These are phyloP conservation scores for Aphanomyces cochlioides DNA, from an alignment of 352 stramenopile genomes.

Conservation along the genomic window DNA sequence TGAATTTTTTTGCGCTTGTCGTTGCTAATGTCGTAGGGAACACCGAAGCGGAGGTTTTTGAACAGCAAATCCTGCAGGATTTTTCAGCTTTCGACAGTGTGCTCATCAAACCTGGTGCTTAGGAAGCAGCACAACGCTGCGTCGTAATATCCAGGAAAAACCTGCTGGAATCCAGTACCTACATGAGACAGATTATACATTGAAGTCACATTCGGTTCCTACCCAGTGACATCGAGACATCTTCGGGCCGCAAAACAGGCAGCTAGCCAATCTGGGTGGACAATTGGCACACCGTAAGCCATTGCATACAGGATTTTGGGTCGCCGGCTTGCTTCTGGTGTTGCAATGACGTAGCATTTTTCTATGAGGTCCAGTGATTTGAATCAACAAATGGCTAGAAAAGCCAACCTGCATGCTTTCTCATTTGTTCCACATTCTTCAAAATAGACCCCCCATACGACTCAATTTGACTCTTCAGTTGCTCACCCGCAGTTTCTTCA, in stretches of 20 bases:
- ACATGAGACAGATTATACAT: background rate
- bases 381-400: too few relatives aligned
- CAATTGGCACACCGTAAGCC: constrained; percentile 71
- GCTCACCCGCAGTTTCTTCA: background rate
- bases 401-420: background rate
- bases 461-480: constrained; percentile 10
- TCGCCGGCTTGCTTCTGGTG: constrained; percentile 66
- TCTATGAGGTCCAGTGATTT: background rate
- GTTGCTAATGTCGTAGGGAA: constrained; percentile 49
- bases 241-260: constrained; percentile 48
- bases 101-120: too few relatives aligned
- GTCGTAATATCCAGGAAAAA: constrained; percentile 13
- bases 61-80: constrained; percentile 53
- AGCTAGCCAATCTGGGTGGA: constrained; percentile 78
- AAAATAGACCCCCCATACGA: constrained; percentile 17
- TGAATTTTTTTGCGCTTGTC: constrained; percentile 38
- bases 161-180: constrained; percentile 24
- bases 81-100: too few relatives aligned
- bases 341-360: constrained; percentile 45
- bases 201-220: constrained; percentile 10
- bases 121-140: constrained; percentile 2
- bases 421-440: background rate
- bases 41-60: constrained; percentile 53
- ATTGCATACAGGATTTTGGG: constrained; percentile 79
- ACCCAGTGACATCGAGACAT: constrained; percentile 64